Evolutionary conservation across 805 yeast species (phyloP), one percentile per base, ranked within the genome.

Genomic region (Ascoidea tarda): DNA sequence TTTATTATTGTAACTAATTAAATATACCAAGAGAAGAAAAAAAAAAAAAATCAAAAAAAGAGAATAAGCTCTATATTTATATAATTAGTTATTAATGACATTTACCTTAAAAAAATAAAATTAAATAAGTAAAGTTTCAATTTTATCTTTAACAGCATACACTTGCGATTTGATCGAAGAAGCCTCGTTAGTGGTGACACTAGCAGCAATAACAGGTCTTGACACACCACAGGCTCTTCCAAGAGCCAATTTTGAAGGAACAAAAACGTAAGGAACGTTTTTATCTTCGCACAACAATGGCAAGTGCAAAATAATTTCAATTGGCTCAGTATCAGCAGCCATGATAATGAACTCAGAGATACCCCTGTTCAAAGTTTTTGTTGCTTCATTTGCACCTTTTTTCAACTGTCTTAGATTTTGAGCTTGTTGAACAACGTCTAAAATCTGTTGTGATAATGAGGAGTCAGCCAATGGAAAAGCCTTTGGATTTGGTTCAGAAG

Each of bases 211-310:
- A 56, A 93, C 99, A 61, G 98, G 97, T 81, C 99, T 87, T 54
- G 98, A 88, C 59, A 93, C 99, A 76, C 99, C 99, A 77, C 99
- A 93, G 65, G 99, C 98, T 78, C 99, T 87, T 72, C 99, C 99
- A 65, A 93, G 79, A 59, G 99, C 99, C 67, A 93, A 82, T 80
- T 93, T 91, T 63, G 97, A 89, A 62, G 99, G 97, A 60, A 93
- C 98, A 62, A 93, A 93, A 59, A 93, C 98, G 78, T 93, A 93
- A 59, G 99, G 97, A 61, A 93, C 99, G 78, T 93, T 93, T 81
- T 93, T 93, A 76, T 93, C 99, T 77, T 93, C 99, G 74, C 99
- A 93, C 65, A 93, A 78, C 65, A 93, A 80, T 51, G 99, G 99
- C 71, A 93, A 80, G 71, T 93, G 99, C 73, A 93, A 81, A 67